Conservation (phyloP, 768 basidiomycete species). For the Leucocoprinus birnbaumii region DNA sequence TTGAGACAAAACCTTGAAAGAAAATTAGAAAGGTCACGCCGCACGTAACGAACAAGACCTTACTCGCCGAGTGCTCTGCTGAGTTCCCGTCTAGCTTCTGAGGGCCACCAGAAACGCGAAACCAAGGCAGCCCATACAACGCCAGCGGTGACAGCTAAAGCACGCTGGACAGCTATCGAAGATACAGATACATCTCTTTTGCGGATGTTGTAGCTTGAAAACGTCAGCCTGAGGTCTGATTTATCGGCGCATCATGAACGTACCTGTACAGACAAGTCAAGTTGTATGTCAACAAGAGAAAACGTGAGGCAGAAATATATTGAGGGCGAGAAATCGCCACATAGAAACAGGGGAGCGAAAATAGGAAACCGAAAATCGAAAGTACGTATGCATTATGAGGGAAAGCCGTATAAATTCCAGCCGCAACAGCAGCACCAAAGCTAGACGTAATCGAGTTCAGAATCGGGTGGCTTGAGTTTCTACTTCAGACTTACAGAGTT, state of each 20-base stretch:
- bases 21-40: constrained; percentile 6
- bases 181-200: constrained; percentile 56
- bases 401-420: constrained; percentile 68
- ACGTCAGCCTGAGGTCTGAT: not conserved
- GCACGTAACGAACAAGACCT: too few species aligned
- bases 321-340: constrained; percentile 78
- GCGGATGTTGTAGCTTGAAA: constrained; percentile 73
- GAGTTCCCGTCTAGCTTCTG: constrained; percentile 88
- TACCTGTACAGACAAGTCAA: constrained; percentile 75
- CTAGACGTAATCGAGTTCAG: constrained; percentile 34
- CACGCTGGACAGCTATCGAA: constrained; percentile 74
- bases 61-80: constrained; percentile 86
- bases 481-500: constrained; percentile 59
- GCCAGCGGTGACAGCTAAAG: constrained; percentile 77
- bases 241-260: constrained; percentile 21
- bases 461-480: not conserved
- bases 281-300: constrained; percentile 87
- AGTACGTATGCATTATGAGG: constrained; percentile 73
- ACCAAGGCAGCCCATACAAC: constrained; percentile 89
- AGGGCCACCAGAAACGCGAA: constrained; percentile 93
- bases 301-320: constrained; percentile 72
- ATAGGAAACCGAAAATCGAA: constrained; percentile 82
- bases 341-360: constrained; percentile 93
- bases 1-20: constrained; percentile 80
- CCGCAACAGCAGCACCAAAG: constrained; percentile 76